Evolutionary conservation across 371 early-diverging fungal species (phyloP).

Genomic region (Blastocladiella emersonii): DNA sequence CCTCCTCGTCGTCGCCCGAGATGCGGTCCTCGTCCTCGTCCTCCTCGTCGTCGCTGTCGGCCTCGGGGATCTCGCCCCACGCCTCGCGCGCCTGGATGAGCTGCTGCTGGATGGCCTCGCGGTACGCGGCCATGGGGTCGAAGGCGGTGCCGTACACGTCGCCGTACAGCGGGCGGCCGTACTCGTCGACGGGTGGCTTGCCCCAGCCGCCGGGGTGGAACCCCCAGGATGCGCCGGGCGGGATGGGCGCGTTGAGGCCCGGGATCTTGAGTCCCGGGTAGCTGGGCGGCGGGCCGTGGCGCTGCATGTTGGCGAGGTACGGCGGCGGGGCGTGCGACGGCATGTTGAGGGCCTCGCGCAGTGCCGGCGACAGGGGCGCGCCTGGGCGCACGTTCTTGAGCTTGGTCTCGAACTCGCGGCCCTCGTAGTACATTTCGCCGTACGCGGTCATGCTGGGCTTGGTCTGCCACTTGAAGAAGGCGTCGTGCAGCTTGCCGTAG

Average conservation of each 20-base stretch:
- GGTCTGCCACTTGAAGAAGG: slow-evolving; percentile 91
- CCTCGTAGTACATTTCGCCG: slow-evolving; percentile 93
- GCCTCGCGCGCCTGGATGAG: slow-evolving; percentile 41
- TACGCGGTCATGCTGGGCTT: slow-evolving; percentile 67
- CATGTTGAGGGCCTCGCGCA: slow-evolving; percentile 77
- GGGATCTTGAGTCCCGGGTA: slow-evolving; percentile 89
- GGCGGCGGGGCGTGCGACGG: slow-evolving; percentile 90
- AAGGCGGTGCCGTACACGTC: slow-evolving; percentile 75
- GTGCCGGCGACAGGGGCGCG: slow-evolving; percentile 56
- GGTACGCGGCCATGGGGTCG: slow-evolving; percentile 24
- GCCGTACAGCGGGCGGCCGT: slow-evolving; percentile 74
- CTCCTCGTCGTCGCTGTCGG: slow-evolving; percentile 46
- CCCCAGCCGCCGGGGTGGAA: slow-evolving; percentile 98
- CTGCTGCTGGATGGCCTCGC: slow-evolving; percentile 17
- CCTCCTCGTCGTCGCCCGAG: slow-evolving; percentile 33
- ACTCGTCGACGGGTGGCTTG: slow-evolving; percentile 84
- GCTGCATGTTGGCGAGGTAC: slow-evolving; percentile 97
- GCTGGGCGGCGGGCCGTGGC: slow-evolving; percentile 92
- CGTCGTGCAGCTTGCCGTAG: slow-evolving; percentile 92
- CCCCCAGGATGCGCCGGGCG: slow-evolving; percentile 96
- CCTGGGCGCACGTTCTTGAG: slow-evolving; percentile 83
- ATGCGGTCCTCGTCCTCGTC: slow-evolving; percentile 33
- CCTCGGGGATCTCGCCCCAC: slow-evolving; percentile 80
- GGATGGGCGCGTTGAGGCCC: slow-evolving; percentile 95
- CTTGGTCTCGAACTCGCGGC: slow-evolving; percentile 87